These are phyloP conservation scores for Turnera subulata DNA, from an alignment of 345 rosid genomes.

Conservation along the genomic window DNA sequence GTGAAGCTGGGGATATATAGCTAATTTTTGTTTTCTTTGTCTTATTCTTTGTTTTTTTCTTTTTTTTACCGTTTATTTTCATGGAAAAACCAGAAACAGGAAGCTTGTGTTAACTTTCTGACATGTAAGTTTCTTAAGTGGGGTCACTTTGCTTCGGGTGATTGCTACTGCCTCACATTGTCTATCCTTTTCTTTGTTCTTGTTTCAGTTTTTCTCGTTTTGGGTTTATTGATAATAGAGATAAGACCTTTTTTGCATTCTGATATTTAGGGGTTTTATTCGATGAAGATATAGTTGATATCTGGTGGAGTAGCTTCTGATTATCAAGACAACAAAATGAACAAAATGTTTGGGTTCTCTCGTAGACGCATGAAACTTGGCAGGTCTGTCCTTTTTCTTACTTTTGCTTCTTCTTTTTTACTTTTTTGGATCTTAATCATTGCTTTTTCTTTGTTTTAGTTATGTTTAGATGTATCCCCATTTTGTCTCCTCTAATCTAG, in stretches of 20 bases:
- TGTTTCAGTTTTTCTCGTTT: not conserved
- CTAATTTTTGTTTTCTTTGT: not conserved
- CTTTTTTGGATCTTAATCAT: not conserved
- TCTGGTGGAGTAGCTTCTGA: not conserved
- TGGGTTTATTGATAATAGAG: not conserved
- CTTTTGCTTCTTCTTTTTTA: not conserved
- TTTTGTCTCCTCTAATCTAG: too few species aligned
- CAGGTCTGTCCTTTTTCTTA: constrained; percentile 43
- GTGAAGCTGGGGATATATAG: too few species aligned
- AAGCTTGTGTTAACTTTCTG: too few species aligned
- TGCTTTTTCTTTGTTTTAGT: not conserved
- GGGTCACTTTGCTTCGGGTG: too few species aligned
- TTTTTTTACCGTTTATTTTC: too few species aligned
- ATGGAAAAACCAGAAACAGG: too few species aligned
- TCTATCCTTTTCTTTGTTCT: not conserved
- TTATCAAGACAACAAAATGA: too few species aligned
- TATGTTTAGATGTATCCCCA: not conserved
- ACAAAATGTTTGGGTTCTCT: constrained; percentile 75
- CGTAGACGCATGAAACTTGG: constrained; percentile 91
- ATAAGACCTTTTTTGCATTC: not conserved
- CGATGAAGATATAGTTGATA: not conserved
- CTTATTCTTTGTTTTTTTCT: too few species aligned
- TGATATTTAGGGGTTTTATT: constrained; percentile 7
- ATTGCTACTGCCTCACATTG: too few species aligned
- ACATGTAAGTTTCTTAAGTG: too few species aligned